phyloP scores from a whole-genome alignment of 1,284 basidiomycete species.

The Somion occarium region DNA sequence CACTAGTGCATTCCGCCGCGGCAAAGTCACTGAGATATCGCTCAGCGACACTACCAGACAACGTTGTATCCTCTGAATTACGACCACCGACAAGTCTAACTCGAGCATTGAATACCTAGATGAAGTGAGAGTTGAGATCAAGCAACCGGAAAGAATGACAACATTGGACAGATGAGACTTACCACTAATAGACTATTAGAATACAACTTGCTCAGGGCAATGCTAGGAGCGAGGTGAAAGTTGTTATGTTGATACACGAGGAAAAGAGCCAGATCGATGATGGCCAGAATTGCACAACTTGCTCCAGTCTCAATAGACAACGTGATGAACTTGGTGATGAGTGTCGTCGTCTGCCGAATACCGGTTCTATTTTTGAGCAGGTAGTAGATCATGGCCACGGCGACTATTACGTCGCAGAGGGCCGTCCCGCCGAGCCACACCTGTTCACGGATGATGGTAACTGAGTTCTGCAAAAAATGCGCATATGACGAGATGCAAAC shows the following conservation, averaged over 20 bases:
- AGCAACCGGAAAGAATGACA: too few species aligned
- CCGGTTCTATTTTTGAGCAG: conserved; percentile 16
- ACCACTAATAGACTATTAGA: conserved; percentile 29
- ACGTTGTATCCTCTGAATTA: background rate
- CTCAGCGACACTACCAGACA: background rate
- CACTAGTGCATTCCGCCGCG: background rate
- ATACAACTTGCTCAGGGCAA: conserved; percentile 28
- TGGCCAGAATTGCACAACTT: conserved; percentile 24
- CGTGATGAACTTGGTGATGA: conserved; percentile 16
- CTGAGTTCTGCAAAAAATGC: too few species aligned
- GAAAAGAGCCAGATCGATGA: conserved; percentile 27
- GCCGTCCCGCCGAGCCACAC: conserved; percentile 25
- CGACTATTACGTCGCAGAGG: conserved; percentile 24
- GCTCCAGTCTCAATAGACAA: conserved; percentile 29
- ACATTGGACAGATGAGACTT: too few species aligned
- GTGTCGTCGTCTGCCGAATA: conserved; percentile 16
- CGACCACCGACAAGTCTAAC: background rate
- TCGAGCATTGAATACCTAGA: background rate
- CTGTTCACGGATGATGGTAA: too few species aligned
- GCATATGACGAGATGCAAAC: too few species aligned
- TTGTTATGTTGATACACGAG: conserved; percentile 22
- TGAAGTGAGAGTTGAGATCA: too few species aligned
- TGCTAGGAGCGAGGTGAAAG: conserved; percentile 16
- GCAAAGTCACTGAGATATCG: background rate
- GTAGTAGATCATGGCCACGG: conserved; percentile 22